phyloP scores from a whole-genome alignment of 2,329 filamentous ascomycete species.

The Thielaviopsis musarum region DNA sequence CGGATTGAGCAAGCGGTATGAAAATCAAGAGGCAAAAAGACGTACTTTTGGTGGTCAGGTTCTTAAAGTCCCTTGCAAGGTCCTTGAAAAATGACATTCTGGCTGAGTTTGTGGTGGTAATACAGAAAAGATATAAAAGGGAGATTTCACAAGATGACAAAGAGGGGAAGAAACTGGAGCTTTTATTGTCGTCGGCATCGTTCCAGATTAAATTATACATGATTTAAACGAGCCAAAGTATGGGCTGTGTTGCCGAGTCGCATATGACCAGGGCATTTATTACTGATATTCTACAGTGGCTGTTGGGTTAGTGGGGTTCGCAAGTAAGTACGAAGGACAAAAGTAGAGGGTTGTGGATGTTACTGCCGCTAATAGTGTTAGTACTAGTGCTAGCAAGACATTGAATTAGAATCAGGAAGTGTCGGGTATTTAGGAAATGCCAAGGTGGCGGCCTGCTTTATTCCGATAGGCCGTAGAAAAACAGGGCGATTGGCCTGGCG shows the following conservation, averaged over 20 bases:
- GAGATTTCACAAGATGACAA: background rate
- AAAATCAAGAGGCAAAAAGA: background rate
- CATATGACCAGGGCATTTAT: background rate
- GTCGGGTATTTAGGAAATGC: background rate
- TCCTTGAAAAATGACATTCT: slow-evolving; percentile 30
- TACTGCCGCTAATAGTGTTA: background rate
- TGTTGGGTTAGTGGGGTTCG: background rate
- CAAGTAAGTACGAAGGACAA: background rate
- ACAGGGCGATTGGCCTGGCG: too few relatives aligned
- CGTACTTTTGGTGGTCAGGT: slow-evolving; percentile 25
- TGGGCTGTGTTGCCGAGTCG: too few relatives aligned
- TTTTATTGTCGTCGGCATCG: too few relatives aligned
- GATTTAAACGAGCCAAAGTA: too few relatives aligned
- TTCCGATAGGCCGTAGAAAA: background rate
- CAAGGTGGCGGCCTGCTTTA: background rate
- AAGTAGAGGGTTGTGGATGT: background rate
- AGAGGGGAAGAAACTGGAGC: background rate
- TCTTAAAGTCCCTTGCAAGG: slow-evolving; percentile 27
- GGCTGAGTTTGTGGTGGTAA: background rate
- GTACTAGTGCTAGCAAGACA: background rate
- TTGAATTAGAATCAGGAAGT: background rate
- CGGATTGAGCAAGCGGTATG: slow-evolving; percentile 8
- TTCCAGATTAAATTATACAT: too few relatives aligned
- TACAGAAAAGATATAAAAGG: background rate
- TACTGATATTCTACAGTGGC: background rate